Base-by-base conservation (phyloP, 2,329 filamentous ascomycete species). In the Sarocladium strictum region DNA sequence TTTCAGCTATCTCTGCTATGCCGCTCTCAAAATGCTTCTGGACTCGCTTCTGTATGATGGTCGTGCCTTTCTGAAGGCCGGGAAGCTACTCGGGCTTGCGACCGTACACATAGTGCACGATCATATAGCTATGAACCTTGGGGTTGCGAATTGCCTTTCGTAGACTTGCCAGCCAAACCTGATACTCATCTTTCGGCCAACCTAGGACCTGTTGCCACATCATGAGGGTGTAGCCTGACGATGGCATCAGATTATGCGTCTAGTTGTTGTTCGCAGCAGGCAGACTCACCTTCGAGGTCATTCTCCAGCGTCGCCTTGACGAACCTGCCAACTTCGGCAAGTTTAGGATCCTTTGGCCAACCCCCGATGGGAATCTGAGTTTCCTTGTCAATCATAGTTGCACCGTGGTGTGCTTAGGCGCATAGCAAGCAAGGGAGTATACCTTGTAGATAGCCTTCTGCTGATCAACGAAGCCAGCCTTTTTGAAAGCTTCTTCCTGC, bases 381-480 rank as follows among this genome's bases (percentile, higher is more conserved):
- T 38, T 5, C 5, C 9, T 10, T n/a, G 35, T 38, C 35, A 38
- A 15, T 38, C 35, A 38, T 5, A 15, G 35, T 10, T 38, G 35
- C 15, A 38, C 35, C 5, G 35, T 19, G 12, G 11, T 5, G 15
- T n/a, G 11, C 9, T 33, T 9, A 33, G 32, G 32, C 15, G 15
- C 32, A 9, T 9, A 33, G 9, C 75, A 78, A 2, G 67, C 62
- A 1, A 73, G 74, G 38, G 78, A 66, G n/a, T 75, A 73, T 3
- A 77, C 69, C 56, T 72, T 73, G 56, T 73, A 69, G 21, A 71
- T 67, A 52, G 69, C 65, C 53, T 72, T 66, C 7, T 69, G 66
- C 5, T 79, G 66, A 55, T 75, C 71, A 24, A 65, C 65, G 59
- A 77, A 80, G 19, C 77, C 77, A 0, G 69, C 68, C 0, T 64